Evolutionary conservation across 2,329 filamentous ascomycete genomes (phyloP), one percentile per base, ranked within the genome.

Genomic region (Leptodontidium sp.): DNA sequence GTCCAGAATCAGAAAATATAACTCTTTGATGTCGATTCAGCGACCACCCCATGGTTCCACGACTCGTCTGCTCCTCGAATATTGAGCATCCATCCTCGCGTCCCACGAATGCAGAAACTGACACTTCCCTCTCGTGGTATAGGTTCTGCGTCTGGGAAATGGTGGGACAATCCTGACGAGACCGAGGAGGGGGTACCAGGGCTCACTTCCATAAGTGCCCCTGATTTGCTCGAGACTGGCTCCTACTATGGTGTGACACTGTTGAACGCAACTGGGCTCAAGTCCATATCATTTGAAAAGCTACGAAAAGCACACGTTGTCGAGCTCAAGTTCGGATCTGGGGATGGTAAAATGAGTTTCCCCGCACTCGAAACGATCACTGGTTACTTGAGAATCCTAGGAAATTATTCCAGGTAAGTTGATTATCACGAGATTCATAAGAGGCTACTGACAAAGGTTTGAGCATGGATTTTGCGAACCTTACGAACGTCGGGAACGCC

Each of bases 391-490:
- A 3, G 9, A 9, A 32, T 61, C 14, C 21, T 47, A 1, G 58
- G 58, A 47, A 32, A 47, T 14, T 45, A 47, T 21, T 17, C 58
- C 8, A 61, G 58, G 58, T 61, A 32, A 12, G 35, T 58, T 58
- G 55, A 24, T 7, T 17, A 47, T 11, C 12, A 8, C 15, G 24
- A 32, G 8, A 15, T 26, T 11, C 1, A 38, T 7, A 2, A 17
- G 0, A 9, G 14, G 15, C 26, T 26, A 12, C 38, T 61, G 40
- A 61, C 26, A 14, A 40, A n/a, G 17, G 1, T 4, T 47, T 17
- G 5, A 61, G 58, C 15, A 61, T 61, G 43, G 45, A 61, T 47
- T 47, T 61, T n/a, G 26, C n/a, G 15, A 61, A 40, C 24, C 58
- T 61, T 29, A 32, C 40, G 11, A 61, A 43, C 14, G 58, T 47